These are phyloP conservation scores for Mycena olivaceomarginata DNA, from an alignment of 768 basidiomycete genomes.

Conservation along the genomic window DNA sequence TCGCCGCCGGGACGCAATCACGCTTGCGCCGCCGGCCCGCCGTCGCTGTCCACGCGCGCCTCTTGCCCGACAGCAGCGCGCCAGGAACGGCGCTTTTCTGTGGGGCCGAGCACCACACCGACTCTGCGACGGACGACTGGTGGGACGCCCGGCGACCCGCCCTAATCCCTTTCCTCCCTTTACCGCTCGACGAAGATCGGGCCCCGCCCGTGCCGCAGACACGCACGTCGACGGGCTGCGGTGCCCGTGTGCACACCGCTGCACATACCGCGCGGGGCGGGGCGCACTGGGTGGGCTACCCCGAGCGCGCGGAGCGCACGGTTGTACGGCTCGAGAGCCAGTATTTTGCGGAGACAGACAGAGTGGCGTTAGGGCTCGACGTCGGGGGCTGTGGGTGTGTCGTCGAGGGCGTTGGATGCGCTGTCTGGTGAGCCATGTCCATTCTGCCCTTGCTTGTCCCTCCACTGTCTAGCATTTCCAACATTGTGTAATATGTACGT, in stretches of 20 bases:
- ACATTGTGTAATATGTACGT: conserved; percentile 29
- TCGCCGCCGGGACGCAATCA: conserved; percentile 23
- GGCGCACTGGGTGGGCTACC: conserved; percentile 18
- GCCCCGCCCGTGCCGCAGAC: not conserved
- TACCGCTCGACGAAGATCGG: not conserved
- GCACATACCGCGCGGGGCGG: conserved; percentile 19
- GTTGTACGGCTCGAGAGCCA: conserved; percentile 17
- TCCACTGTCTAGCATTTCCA: not conserved
- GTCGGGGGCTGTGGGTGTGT: conserved; percentile 19
- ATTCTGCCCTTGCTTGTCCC: not conserved
- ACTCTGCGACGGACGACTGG: conserved; percentile 11
- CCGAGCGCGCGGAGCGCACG: conserved; percentile 9
- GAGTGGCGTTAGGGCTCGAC: conserved; percentile 9
- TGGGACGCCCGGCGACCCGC: conserved; percentile 20
- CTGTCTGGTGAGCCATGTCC: conserved; percentile 19
- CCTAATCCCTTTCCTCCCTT: conserved; percentile 7
- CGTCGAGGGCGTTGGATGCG: conserved; percentile 22
- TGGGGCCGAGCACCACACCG: not conserved
- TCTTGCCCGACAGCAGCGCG: conserved; percentile 23
- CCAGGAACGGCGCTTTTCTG: conserved; percentile 2
- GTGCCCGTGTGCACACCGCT: not conserved
- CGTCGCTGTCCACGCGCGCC: conserved; percentile 19
- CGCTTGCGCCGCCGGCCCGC: conserved; percentile 27
- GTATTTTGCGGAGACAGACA: conserved; percentile 14
- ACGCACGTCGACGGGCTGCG: conserved; percentile 12